Base-by-base conservation (phyloP, 345 rosid species). In the Salix purpurea region DNA sequence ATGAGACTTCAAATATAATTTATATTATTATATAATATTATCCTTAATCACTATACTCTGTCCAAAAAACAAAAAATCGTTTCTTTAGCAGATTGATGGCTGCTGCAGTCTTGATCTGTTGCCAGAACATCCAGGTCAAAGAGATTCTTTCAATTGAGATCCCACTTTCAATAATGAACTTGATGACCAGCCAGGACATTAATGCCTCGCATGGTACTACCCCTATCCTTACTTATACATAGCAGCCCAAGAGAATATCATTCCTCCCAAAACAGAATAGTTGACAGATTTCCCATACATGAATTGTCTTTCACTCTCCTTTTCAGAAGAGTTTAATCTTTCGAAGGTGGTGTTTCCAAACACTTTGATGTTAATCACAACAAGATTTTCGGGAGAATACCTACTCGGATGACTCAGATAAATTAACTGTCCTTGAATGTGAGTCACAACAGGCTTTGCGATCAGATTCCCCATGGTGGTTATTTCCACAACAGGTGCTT, bases 341-440 rank as follows among this genome's bases (percentile, higher is more conserved):
- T 88, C 91, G 0, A 80, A 86, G 40, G 87, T 85, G 73, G 78
- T 71, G 71, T 80, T 91, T 37, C 74, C 87, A 6, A 74, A 52
- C n/a, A 80, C 78, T 74, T 75, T 91, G 87, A 90, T 77, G 52
- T 91, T 48, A 90, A 86, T 68, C 97, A 94, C 37, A 92, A 94
- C 82, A 88, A 84, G 76, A 86, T 94, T 46, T 78, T 74, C 3
- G 94, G 97, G 21, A 80, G 83, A 48, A 77, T 94, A 30, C 96
- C 97, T 5, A 56, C 64, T 11, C 81, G 74, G 67, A 54, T 91
- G 89, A 80, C 90, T 2, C 70, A 69, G 15, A 71, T 86, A 28
- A 4, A 48, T 62, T 76, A 87, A 69, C 88, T 83, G 79, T 70
- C 76, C 65, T 74, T 92, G 16, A 90, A 94, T 67, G 37, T 28